These are phyloP conservation scores for Discostella stelligeroides DNA, from an alignment of 108 stramenopile genomes.

Conservation along the genomic window DNA sequence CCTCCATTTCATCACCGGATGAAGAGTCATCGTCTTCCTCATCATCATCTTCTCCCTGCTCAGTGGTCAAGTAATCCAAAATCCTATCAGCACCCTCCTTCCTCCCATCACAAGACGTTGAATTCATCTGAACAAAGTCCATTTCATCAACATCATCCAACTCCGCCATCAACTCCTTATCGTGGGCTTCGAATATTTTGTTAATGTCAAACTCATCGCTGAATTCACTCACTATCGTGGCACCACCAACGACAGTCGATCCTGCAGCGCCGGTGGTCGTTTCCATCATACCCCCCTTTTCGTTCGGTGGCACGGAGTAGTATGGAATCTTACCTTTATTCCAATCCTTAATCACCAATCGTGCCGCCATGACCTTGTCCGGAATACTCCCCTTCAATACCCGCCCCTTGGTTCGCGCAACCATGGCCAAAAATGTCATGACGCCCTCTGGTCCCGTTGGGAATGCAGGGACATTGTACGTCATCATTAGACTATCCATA, in stretches of 20 bases:
- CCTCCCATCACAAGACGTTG: constrained; percentile 19
- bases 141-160: constrained; percentile 86
- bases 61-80: constrained; percentile 49
- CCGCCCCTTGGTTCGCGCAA: constrained; percentile 90
- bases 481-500: constrained; percentile 89
- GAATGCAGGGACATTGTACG: constrained; percentile 95
- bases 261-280: constrained; percentile 12
- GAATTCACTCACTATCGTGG: constrained; percentile 72
- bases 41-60: constrained; percentile 46
- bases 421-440: constrained; percentile 92
- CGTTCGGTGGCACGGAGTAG: constrained; percentile 82
- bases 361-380: constrained; percentile 91
- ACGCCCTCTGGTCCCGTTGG: constrained; percentile 64
- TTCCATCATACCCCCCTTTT: constrained; percentile 10
- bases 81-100: constrained; percentile 38
- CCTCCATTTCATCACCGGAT: constrained; percentile 57
- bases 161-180: constrained; percentile 69
- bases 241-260: constrained; percentile 42
- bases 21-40: constrained; percentile 37
- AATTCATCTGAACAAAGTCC: constrained; percentile 83
- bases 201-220: constrained; percentile 76
- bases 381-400: constrained; percentile 96
- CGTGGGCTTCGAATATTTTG: constrained; percentile 58
- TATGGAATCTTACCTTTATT: constrained; percentile 95
- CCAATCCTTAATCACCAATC: constrained; percentile 96